Conservation (phyloP, 2,329 filamentous ascomycete species). For the Colletotrichum chlorophyti region DNA sequence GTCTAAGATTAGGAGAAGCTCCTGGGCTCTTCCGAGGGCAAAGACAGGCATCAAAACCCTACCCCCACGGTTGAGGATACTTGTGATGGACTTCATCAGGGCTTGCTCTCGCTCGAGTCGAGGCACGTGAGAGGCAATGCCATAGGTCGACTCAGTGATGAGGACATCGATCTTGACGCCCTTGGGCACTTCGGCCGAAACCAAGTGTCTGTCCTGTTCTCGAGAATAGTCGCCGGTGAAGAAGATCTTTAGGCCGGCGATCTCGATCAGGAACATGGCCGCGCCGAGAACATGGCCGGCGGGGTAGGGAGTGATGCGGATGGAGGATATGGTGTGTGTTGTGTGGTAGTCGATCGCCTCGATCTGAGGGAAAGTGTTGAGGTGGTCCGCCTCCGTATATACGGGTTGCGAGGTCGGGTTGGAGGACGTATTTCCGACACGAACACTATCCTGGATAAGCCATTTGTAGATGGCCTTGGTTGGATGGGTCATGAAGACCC, state of each 20-base stretch:
- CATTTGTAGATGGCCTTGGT: conserved; percentile 99
- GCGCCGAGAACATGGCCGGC: conserved; percentile 97
- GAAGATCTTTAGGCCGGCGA: conserved; percentile 93
- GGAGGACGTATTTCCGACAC: conserved; percentile 77
- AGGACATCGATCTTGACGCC: conserved; percentile 93
- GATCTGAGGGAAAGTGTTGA: conserved; percentile 91
- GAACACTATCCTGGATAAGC: conserved; percentile 96
- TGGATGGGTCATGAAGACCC: conserved; percentile 98
- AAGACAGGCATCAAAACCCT: conserved; percentile 95
- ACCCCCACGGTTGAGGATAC: conserved; percentile 88
- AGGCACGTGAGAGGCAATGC: conserved; percentile 91
- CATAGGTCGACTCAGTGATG: conserved; percentile 97
- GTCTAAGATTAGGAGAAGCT: conserved; percentile 91
- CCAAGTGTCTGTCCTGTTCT: conserved; percentile 93
- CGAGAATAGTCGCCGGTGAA: conserved; percentile 98
- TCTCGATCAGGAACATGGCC: conserved; percentile 98
- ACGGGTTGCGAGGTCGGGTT: conserved; percentile 74
- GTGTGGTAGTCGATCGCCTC: conserved; percentile 99
- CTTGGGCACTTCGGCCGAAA: conserved; percentile 88
- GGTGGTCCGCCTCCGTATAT: conserved; percentile 94
- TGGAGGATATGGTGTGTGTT: conserved; percentile 95
- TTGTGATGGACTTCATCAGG: conserved; percentile 94
- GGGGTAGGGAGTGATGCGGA: conserved; percentile 95
- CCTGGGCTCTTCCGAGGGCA: conserved; percentile 90
- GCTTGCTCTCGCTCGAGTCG: conserved; percentile 89